Base-by-base conservation (phyloP, 179 eudicot species). In the Camellia oleifera region DNA sequence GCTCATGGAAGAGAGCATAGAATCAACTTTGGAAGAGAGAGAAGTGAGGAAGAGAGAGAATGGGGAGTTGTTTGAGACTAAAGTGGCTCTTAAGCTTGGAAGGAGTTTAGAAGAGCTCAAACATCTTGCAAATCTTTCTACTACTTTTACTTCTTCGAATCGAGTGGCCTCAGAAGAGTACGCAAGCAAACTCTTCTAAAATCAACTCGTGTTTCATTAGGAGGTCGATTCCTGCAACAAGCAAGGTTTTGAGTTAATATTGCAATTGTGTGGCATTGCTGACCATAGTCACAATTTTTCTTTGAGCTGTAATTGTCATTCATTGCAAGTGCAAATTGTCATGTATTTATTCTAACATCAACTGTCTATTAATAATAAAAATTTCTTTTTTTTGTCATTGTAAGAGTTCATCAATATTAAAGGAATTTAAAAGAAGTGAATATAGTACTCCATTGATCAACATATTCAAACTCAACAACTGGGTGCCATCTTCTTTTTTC, bases 1-100 rank as follows among this genome's bases (percentile, higher is more conserved):
- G 60, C 79, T 77, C 44, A 64, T 64, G 79, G 71, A 77, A 62
- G 79, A 77, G 61, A 77, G 70, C 71, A 77, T 77, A 46, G 79
- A 77, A 77, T 64, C 72, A 3, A 64, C 46, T 18, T 20, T 77
- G 61, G 45, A 65, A 12, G 79, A 23, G 42, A 23, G 48, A 64
- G 60, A 62, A 6, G 66, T 17, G 6, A 61, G 50, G 10, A 26
- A 53, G 9, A 77, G 71, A 77, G 72, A 77, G 53, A 77, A 77
- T 14, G 79, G 79, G 12, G 71, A 77, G 17, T 1, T 64, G 60
- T 77, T 77, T 50, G 79, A 77, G 64, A 44, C 79, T 13, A 56
- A 64, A 77, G 79, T 77, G 57, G 79, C 79, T 62, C 72, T 77
- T 12, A 48, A 77, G 20, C 71, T 77, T 0, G 79, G 79, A 20